These are phyloP conservation scores for Alloteropsis semialata DNA, from an alignment of 176 grass and related monocot genomes.

Conservation along the genomic window DNA sequence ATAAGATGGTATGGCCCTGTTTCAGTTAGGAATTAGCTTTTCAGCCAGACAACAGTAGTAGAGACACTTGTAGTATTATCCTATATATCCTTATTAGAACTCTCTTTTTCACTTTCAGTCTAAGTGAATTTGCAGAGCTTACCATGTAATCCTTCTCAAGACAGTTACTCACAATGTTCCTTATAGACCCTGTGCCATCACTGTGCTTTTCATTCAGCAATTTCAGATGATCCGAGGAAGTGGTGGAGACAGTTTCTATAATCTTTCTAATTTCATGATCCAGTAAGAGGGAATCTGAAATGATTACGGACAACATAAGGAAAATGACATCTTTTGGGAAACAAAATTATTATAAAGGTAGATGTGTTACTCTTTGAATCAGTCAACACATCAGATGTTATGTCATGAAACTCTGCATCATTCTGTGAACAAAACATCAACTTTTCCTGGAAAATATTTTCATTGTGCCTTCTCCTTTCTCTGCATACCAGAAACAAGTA, in stretches of 20 bases:
- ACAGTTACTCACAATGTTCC: conserved; percentile 37
- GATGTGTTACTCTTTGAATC: conserved; percentile 52
- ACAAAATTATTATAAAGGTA: conserved; percentile 12
- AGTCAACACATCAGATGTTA: conserved; percentile 48
- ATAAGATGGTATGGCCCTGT: background rate
- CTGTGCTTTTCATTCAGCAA: conserved; percentile 45
- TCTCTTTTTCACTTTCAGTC: background rate
- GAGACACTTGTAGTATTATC: background rate
- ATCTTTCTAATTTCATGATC: conserved; percentile 44
- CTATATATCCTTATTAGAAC: background rate
- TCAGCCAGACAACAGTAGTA: background rate
- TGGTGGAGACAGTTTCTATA: conserved; percentile 26
- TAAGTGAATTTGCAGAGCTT: background rate
- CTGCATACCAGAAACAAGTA: conserved; percentile 44
- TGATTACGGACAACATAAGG: conserved; percentile 4
- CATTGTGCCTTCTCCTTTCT: conserved; percentile 42
- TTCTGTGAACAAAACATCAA: conserved; percentile 37
- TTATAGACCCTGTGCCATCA: conserved; percentile 40
- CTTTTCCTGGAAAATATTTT: conserved; percentile 49
- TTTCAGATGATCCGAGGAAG: conserved; percentile 36
- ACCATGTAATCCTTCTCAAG: conserved; percentile 68
- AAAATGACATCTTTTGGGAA: background rate
- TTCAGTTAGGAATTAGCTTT: background rate
- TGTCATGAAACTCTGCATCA: conserved; percentile 41
- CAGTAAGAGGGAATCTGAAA: conserved; percentile 49